Conservation (phyloP, 192 early-diverging fungal genomes). For the Coemansia sp. region DNA sequence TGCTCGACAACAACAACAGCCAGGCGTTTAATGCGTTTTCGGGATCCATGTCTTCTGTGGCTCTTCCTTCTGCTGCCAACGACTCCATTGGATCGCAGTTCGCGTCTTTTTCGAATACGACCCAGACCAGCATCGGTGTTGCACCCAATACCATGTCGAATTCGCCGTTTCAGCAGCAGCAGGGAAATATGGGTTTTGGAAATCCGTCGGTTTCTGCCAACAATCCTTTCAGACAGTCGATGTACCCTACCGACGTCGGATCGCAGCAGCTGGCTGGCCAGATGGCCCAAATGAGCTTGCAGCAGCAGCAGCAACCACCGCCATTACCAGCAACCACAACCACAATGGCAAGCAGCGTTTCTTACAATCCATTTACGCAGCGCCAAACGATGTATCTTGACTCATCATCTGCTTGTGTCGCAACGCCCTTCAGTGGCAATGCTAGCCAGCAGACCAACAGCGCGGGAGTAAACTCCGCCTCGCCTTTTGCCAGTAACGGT, state of each 20-base stretch:
- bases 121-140: neutral
- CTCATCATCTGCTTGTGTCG: neutral
- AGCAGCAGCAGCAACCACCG: slow-evolving; percentile 27
- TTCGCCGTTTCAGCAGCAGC: neutral
- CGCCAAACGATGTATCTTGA: slow-evolving; percentile 55
- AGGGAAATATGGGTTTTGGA: neutral
- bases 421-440: slow-evolving; percentile 5
- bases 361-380: slow-evolving; percentile 52
- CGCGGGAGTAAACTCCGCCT: slow-evolving; percentile 11
- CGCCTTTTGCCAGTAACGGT: slow-evolving; percentile 11
- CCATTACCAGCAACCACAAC: slow-evolving; percentile 18
- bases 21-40: slow-evolving; percentile 34
- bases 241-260: slow-evolving; percentile 30
- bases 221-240: slow-evolving; percentile 54
- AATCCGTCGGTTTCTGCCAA: slow-evolving; percentile 30
- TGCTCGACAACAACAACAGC: slow-evolving; percentile 13
- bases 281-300: slow-evolving; percentile 41
- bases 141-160: slow-evolving; percentile 4
- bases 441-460: slow-evolving; percentile 13
- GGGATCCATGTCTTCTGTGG: slow-evolving; percentile 10
- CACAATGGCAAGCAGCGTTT: neutral
- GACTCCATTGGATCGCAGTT: slow-evolving; percentile 1
- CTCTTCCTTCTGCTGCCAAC: slow-evolving; percentile 1
- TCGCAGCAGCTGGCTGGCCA: slow-evolving; percentile 36
- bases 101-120: neutral